Evolutionary conservation across 2,329 filamentous ascomycete genomes (phyloP).

Genomic region (Trichoderma koningiopsis): DNA sequence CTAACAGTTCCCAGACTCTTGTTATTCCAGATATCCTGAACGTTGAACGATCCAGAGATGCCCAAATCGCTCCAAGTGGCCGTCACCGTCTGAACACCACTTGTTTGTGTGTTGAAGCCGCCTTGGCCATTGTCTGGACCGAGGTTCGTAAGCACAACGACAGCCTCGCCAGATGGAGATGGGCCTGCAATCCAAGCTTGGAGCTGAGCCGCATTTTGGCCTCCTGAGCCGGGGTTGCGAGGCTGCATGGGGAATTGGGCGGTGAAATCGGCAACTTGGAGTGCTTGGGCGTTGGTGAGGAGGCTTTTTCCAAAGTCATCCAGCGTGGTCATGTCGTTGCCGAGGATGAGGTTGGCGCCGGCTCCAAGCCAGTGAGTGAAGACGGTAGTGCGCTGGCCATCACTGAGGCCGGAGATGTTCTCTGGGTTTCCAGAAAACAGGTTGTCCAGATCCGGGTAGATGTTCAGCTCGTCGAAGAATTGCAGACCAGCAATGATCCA

Average conservation of each 20-base stretch:
- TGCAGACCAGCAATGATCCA: slow-evolving; percentile 28
- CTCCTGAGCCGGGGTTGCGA: slow-evolving; percentile 28
- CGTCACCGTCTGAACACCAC: slow-evolving; percentile 25
- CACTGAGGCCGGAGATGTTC: slow-evolving; percentile 26
- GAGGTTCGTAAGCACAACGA: slow-evolving; percentile 29
- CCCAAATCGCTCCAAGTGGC: slow-evolving; percentile 28
- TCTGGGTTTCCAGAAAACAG: slow-evolving; percentile 27
- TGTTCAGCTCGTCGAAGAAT: slow-evolving; percentile 25
- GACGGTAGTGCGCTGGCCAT: slow-evolving; percentile 28
- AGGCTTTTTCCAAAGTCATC: slow-evolving; percentile 27
- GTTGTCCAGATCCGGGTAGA: slow-evolving; percentile 30
- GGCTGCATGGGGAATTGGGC: slow-evolving; percentile 28
- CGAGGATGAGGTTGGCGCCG: slow-evolving; percentile 28
- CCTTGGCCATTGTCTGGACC: slow-evolving; percentile 29
- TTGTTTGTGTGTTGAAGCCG: slow-evolving; percentile 24
- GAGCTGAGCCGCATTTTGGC: slow-evolving; percentile 26
- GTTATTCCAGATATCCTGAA: slow-evolving; percentile 27
- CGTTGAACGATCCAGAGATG: slow-evolving; percentile 12
- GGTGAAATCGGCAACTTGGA: slow-evolving; percentile 28
- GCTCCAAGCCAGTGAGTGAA: slow-evolving; percentile 31
- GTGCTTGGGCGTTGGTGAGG: slow-evolving; percentile 24
- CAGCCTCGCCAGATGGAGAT: slow-evolving; percentile 21
- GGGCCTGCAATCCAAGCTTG: slow-evolving; percentile 30
- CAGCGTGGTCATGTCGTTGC: slow-evolving; percentile 27
- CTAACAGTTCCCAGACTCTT: slow-evolving; percentile 11